Conservation (phyloP, 371 early-diverging fungal genomes). For the Syncephalastrum sp. region DNA sequence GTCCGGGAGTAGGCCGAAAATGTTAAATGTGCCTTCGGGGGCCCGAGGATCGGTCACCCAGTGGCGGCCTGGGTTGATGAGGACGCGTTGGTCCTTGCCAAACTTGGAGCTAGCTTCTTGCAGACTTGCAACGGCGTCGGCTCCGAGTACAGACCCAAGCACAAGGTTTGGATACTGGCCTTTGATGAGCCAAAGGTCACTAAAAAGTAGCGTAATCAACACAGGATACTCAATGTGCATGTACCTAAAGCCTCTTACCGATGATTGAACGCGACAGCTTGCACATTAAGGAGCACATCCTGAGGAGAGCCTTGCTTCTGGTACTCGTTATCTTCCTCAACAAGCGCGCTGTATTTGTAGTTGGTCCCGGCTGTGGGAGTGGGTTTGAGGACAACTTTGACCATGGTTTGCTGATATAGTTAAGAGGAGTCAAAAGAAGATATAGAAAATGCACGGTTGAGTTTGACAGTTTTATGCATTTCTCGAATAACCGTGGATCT, state of each 20-base stretch:
- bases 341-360: too few species aligned
- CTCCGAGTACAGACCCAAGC: conserved; percentile 50
- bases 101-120: conserved; percentile 12
- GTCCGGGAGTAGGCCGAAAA: conserved; percentile 57
- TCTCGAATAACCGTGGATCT: too few species aligned
- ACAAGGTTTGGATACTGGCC: conserved; percentile 39
- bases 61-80: conserved; percentile 53
- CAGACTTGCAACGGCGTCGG: conserved; percentile 60
- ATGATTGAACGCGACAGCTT: conserved; percentile 68
- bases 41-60: conserved; percentile 59
- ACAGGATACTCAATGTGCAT: neutral
- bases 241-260: conserved; percentile 24
- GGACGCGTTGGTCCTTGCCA: conserved; percentile 41
- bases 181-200: conserved; percentile 61
- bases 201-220: neutral
- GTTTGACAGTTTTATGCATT: too few species aligned
- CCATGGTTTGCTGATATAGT: too few species aligned
- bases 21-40: conserved; percentile 58
- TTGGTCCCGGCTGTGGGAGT: too few species aligned
- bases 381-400: too few species aligned
- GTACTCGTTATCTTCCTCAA: too few species aligned
- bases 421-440: too few species aligned
- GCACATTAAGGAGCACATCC: conserved; percentile 45
- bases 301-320: too few species aligned
- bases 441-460: too few species aligned